Evolutionary conservation across 768 basidiomycete species (phyloP).

Genomic region (Lactarius deliciosus): DNA sequence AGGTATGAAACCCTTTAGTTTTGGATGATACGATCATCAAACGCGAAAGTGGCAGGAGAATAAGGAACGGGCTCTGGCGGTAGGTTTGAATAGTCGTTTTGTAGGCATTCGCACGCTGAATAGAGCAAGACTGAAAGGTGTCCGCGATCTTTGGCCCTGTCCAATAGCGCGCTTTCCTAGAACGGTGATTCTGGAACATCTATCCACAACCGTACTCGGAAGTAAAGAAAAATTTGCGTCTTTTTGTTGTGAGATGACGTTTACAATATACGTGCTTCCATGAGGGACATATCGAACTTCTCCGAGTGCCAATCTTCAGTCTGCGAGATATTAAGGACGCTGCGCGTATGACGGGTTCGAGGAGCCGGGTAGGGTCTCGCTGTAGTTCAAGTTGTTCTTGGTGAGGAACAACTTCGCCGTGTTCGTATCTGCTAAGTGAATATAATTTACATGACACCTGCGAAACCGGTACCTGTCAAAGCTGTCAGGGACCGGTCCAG

Average conservation of each 20-base stretch:
- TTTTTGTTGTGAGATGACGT: constrained; percentile 41
- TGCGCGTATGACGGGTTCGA: constrained; percentile 64
- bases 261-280: constrained; percentile 59
- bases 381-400: constrained; percentile 21
- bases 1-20: constrained; percentile 28
- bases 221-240: too few relatives aligned
- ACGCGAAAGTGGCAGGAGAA: constrained; percentile 49
- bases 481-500: too few relatives aligned
- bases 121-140: constrained; percentile 39
- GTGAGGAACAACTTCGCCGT: constrained; percentile 40
- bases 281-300: constrained; percentile 78
- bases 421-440: constrained; percentile 31
- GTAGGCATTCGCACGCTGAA: constrained; percentile 44
- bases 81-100: constrained; percentile 40
- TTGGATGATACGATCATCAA: constrained; percentile 66
- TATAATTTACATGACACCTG: constrained; percentile 79
- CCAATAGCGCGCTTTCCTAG: neutral
- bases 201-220: too few relatives aligned
- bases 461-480: too few relatives aligned
- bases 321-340: constrained; percentile 45
- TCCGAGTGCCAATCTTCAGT: constrained; percentile 89
- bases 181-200: too few relatives aligned
- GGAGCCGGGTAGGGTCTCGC: constrained; percentile 49
- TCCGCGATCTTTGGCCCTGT: constrained; percentile 36
- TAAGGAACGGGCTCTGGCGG: constrained; percentile 36